Evolutionary conservation across 345 rosid species (phyloP).

Genomic region (Citrus medica): DNA sequence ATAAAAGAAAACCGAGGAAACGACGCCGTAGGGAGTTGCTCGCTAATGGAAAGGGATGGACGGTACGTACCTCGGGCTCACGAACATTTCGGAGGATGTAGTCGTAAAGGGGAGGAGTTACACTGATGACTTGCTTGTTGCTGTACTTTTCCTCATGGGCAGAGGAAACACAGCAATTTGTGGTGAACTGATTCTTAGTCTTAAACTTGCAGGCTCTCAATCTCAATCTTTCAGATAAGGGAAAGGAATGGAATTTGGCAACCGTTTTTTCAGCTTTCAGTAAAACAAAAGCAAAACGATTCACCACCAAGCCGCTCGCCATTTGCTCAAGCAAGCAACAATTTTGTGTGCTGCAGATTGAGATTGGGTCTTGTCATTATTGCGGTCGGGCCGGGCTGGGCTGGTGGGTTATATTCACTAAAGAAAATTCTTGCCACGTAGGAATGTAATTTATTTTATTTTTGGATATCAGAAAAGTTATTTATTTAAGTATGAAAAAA

Average conservation of each 20-base stretch:
- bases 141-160: slow-evolving; percentile 68
- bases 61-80: slow-evolving; percentile 58
- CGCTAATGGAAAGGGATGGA: not conserved
- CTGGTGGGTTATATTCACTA: too few species aligned
- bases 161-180: slow-evolving; percentile 26
- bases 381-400: not conserved
- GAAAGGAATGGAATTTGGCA: not conserved
- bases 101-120: slow-evolving; percentile 75
- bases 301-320: slow-evolving; percentile 1
- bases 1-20: not conserved
- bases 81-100: slow-evolving; percentile 80
- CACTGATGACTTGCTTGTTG: slow-evolving; percentile 65
- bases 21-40: not conserved
- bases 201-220: slow-evolving; percentile 15
- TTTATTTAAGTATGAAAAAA: not conserved
- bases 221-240: not conserved
- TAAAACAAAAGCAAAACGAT: slow-evolving; percentile 4
- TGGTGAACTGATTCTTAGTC: slow-evolving; percentile 8
- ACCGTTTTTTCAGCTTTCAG: not conserved
- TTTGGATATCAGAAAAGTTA: too few species aligned
- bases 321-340: not conserved
- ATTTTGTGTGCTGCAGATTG: not conserved
- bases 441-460: too few species aligned
- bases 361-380: too few species aligned
- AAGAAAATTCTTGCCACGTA: not conserved